Percentiles rank a stretch among this genome's conserved stretches.
Conservation (phyloP, 306 rosid species). For the Cicer arietinum region DNA sequence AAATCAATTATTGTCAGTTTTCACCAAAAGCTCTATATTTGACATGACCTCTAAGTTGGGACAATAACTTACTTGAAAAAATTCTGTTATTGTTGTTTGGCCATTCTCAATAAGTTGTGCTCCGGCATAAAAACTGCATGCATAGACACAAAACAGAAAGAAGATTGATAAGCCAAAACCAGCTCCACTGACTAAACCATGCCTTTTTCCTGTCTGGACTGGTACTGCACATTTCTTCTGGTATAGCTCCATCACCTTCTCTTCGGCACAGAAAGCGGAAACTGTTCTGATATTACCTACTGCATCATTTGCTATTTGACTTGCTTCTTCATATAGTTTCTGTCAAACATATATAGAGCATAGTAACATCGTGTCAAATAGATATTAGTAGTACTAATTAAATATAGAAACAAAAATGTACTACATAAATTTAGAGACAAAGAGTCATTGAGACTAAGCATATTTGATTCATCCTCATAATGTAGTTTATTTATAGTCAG, state of each 20-base stretch:
- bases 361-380: conserved; percentile 4
- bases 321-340: conserved; percentile 89
- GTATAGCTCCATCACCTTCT: conserved; percentile 74
- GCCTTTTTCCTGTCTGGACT: conserved; percentile 60
- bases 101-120: conserved; percentile 62
- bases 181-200: conserved; percentile 62
- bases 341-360: conserved; percentile 27
- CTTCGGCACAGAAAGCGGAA: conserved; percentile 87
- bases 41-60: conserved; percentile 15
- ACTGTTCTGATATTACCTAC: conserved; percentile 84
- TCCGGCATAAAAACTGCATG: conserved; percentile 67
- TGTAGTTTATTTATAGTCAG: conserved; percentile 3
- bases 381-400: background rate
- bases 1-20: background rate
- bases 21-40: background rate
- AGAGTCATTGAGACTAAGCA: conserved; percentile 8
- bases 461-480: conserved; percentile 5
- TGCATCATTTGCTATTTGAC: conserved; percentile 78
- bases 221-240: conserved; percentile 74
- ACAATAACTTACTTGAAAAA: conserved; percentile 60
- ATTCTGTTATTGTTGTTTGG: conserved; percentile 54
- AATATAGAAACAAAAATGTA: background rate
- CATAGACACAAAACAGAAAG: conserved; percentile 56
- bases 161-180: conserved; percentile 65
- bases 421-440: background rate